Base-by-base conservation (phyloP, 768 basidiomycete species). In the Russula dissimulans region DNA sequence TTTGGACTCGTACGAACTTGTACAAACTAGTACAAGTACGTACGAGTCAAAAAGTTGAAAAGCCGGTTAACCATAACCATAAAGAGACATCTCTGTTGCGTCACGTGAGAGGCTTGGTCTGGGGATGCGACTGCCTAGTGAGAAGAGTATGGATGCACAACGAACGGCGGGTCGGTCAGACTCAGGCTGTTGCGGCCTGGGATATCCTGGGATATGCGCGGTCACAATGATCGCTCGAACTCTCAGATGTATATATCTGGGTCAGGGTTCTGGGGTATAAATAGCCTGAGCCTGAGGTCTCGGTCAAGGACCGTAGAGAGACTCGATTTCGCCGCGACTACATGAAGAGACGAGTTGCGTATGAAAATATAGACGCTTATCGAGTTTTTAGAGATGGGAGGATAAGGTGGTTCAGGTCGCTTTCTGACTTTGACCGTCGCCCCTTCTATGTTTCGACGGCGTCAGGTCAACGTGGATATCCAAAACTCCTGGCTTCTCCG, bases 401-500 rank as follows among this genome's bases (percentile, higher is more conserved):
- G 61, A 91, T 90, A 42, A 84, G 85, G 43, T 79, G 73, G 44
- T 83, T 77, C 32, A 90, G 67, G 62, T 87, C 83, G 32, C 79
- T 83, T 60, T 85, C 81, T 12, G 86, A 84, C 67, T 76, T 80
- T 57, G 81, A 82, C 22, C 22, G 22, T 26, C 22, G 2, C 74
- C 86, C 86, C 69, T 84, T 84, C 78, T 80, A 44, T 79, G 75
- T 68, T 80, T 87, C 38, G 84, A 83, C 14, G 85, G 84, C 22
- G 82, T 84, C 18, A 73, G 70, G 34, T 70, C 63, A 26, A 78
- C 77, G 14, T 76, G 66, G 17, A 78, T 72, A 12, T 57, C 69
- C 69, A 46, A 32, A 43, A 47, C 14, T 54, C 45, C 54, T 10
- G 49, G 60, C 29, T 73, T 74, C 59, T 79, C 75, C 0, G 85